A percentile compares a stretch with the other conserved stretches of the same genome.
These are phyloP conservation scores for Dioscorea dumetorum DNA, from an alignment of 106 monocot genomes.

Conservation along the genomic window DNA sequence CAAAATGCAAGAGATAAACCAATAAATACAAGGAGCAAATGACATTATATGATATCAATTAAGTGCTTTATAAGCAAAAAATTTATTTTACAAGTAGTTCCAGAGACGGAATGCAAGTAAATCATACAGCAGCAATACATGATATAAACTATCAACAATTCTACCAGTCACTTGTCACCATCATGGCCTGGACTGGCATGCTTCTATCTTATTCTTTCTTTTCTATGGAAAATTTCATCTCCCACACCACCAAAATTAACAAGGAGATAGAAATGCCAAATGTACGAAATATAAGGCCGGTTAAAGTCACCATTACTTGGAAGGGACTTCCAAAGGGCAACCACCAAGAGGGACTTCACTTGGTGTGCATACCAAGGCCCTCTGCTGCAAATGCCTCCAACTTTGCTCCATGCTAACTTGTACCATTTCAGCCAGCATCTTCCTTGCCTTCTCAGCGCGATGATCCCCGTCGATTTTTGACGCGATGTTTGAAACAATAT, in stretches of 20 bases:
- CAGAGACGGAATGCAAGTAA: no score
- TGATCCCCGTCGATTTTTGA: slow-evolving; percentile 42
- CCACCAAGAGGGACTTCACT: slow-evolving; percentile 15
- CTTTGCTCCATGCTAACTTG: slow-evolving; percentile 76
- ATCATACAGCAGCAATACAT: no score
- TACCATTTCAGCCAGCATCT: slow-evolving; percentile 71
- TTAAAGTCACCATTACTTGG: slow-evolving; percentile 10
- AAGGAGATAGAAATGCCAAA: background rate
- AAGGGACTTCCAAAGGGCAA: slow-evolving; percentile 10
- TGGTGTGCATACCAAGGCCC: slow-evolving; percentile 53
- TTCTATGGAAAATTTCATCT: background rate
- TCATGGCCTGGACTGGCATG: slow-evolving; percentile 49
- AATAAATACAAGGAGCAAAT: no score
- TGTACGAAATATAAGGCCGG: background rate
- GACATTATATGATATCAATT: no score
- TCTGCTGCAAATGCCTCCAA: slow-evolving; percentile 51
- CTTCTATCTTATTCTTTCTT: slow-evolving; percentile 10
- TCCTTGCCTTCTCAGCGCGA: slow-evolving; percentile 44
- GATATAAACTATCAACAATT: no score
- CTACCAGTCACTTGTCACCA: slow-evolving; percentile 37
- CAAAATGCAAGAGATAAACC: no score
- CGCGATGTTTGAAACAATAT: slow-evolving; percentile 42
- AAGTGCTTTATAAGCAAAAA: no score
- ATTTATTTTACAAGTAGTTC: no score
- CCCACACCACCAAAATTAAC: no score